Evolutionary conservation across 306 rosid species (phyloP).

Genomic region (Inga laurina): DNA sequence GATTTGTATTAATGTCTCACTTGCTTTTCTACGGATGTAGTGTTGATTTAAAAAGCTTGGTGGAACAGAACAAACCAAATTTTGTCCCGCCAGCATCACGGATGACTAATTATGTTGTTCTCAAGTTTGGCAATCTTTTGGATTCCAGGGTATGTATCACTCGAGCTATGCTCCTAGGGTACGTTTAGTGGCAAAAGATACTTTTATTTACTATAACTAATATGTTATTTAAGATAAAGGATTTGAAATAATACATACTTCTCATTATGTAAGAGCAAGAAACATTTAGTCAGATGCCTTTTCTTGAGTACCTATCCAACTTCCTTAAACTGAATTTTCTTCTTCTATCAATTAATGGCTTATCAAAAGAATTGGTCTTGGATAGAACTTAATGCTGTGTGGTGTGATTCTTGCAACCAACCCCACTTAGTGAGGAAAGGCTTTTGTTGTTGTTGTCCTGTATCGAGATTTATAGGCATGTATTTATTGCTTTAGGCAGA

Average conservation of each 20-base stretch:
- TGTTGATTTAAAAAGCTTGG: conserved; percentile 90
- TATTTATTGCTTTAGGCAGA: not conserved
- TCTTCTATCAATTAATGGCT: not conserved
- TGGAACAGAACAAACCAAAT: conserved; percentile 84
- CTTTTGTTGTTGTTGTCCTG: not conserved
- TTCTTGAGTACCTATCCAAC: not conserved
- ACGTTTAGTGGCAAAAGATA: not conserved
- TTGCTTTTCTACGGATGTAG: conserved; percentile 48
- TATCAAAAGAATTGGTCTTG: not conserved
- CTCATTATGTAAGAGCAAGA: not conserved
- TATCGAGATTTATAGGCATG: conserved; percentile 8
- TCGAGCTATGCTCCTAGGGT: not conserved
- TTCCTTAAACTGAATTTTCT: conserved; percentile 2
- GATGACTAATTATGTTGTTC: conserved; percentile 88
- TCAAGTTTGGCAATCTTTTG: conserved; percentile 74
- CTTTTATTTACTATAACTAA: not conserved
- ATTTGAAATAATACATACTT: not conserved
- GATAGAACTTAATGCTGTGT: not conserved
- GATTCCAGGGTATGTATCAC: conserved; percentile 54
- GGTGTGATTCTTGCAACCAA: not conserved
- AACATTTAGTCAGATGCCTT: not conserved
- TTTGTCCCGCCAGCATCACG: conserved; percentile 86
- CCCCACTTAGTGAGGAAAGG: not conserved
- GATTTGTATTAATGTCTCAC: conserved; percentile 17
- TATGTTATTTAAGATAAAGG: not conserved